A percentile compares a stretch with the other conserved stretches of the same genome.
Conservation (phyloP, 2,329 filamentous ascomycete genomes). For the Penicillium sp. region DNA sequence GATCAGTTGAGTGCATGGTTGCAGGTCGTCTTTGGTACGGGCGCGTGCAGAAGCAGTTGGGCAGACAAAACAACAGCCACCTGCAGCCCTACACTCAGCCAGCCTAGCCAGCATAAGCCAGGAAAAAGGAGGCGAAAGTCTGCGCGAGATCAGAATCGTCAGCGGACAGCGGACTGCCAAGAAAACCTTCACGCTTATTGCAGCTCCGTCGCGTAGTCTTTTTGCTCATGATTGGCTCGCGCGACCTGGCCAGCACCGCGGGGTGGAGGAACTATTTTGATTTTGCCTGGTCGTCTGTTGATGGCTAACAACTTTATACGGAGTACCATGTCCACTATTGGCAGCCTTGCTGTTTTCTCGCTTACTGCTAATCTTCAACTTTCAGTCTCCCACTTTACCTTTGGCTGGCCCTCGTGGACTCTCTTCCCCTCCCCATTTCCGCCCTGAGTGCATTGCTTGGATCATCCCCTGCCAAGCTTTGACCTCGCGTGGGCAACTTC, state of each 20-base stretch:
- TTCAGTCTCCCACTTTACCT: background rate
- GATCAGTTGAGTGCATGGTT: background rate
- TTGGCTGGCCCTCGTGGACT: background rate
- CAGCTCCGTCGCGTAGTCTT: slow-evolving; percentile 5
- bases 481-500: background rate
- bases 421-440: background rate
- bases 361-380: background rate
- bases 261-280: slow-evolving; percentile 1
- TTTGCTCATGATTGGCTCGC: slow-evolving; percentile 6
- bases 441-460: background rate
- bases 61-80: background rate
- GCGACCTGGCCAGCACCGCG: slow-evolving; percentile 5
- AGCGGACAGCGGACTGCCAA: slow-evolving; percentile 8
- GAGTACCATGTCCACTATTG: background rate
- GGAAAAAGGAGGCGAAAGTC: background rate
- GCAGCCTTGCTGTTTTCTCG: slow-evolving; percentile 1
- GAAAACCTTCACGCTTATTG: slow-evolving; percentile 5
- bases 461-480: background rate
- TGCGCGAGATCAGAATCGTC: background rate
- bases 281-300: slow-evolving; percentile 5
- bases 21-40: background rate
- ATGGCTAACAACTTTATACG: background rate
- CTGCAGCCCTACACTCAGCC: background rate
- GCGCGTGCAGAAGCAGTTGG: background rate
- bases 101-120: background rate